phyloP scores from a whole-genome alignment of 306 rosid genomes.

The Amphicarpaea edgeworthii region DNA sequence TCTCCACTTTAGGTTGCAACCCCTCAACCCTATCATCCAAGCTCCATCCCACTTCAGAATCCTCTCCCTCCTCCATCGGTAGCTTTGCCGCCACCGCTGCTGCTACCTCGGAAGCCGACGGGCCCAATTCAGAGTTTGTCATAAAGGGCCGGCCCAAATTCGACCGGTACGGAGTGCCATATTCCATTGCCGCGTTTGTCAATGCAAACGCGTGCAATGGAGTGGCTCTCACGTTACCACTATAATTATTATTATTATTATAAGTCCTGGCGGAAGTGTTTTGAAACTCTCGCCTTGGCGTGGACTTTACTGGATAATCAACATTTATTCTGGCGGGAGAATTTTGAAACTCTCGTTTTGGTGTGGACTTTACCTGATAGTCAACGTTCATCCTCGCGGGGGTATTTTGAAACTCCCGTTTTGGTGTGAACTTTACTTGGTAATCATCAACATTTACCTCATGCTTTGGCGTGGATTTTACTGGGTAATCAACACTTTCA shows the following conservation, averaged over 20 bases:
- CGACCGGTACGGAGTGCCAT: slow-evolving; percentile 67
- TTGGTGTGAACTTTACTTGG: slow-evolving; percentile 44
- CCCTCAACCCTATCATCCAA: slow-evolving; percentile 76
- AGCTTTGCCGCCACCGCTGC: slow-evolving; percentile 58
- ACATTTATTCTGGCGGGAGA: neutral
- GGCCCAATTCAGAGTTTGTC: slow-evolving; percentile 89
- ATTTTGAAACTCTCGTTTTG: slow-evolving; percentile 1
- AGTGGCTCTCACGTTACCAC: slow-evolving; percentile 45
- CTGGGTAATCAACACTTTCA: slow-evolving; percentile 25
- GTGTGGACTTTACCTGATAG: slow-evolving; percentile 46
- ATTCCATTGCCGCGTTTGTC: slow-evolving; percentile 43
- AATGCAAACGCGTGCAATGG: slow-evolving; percentile 40
- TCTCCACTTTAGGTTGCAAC: slow-evolving; percentile 72
- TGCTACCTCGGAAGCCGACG: slow-evolving; percentile 95
- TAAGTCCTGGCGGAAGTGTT: neutral
- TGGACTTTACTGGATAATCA: slow-evolving; percentile 42
- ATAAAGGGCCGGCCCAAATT: slow-evolving; percentile 44
- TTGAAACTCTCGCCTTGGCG: slow-evolving; percentile 18
- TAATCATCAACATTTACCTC: slow-evolving; percentile 14
- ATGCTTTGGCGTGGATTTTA: slow-evolving; percentile 42
- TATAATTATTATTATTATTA: neutral
- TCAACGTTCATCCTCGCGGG: neutral
- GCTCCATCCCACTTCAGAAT: slow-evolving; percentile 68
- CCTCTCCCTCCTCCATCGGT: slow-evolving; percentile 59
- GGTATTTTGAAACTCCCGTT: neutral